Evolutionary conservation across 345 rosid genomes (phyloP).

Genomic region (rapeseed (Brassica napus)): Da-Ae NC_063447.1:54346001-54346500

Average conservation of each 20-base stretch:
- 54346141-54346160: not conserved
- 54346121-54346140: constrained; percentile 6
- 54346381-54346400: not conserved
- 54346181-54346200: not conserved
- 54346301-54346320: not conserved
- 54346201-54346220: not conserved
- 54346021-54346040: constrained; percentile 2
- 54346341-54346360: not conserved
- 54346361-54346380: not conserved
- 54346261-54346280: constrained; percentile 1
- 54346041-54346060: not conserved
- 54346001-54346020: not conserved
- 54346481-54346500: constrained; percentile 74
- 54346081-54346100: not conserved
- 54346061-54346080: not conserved
- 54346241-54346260: not conserved
- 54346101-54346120: not conserved
- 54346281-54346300: not conserved
- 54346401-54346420: not conserved
- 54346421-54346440: constrained; percentile 57
- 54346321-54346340: not conserved
- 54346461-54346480: constrained; percentile 92
- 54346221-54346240: not conserved
- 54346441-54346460: constrained; percentile 81
- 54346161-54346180: not conserved